phyloP scores from a whole-genome alignment of 306 rosid species.

The Malus asiatica region DNA sequence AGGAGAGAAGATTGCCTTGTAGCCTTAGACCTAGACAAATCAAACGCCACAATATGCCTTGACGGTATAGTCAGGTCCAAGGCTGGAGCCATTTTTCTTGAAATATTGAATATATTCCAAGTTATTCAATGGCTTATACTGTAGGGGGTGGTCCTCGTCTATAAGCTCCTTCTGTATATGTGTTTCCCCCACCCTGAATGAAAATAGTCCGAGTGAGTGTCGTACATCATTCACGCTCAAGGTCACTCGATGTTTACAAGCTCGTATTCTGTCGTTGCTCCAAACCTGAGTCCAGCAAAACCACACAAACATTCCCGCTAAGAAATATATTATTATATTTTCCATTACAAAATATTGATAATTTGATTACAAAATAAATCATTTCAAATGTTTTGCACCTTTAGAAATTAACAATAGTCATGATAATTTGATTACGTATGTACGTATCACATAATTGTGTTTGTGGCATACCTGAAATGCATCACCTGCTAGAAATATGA shows the following conservation, averaged over 20 bases:
- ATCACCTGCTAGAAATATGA: background rate
- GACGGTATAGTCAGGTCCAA: background rate
- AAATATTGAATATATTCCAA: background rate
- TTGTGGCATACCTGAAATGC: background rate
- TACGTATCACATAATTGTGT: background rate
- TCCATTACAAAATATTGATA: background rate
- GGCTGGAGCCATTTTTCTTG: background rate
- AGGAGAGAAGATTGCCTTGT: too few species aligned
- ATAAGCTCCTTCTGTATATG: slow-evolving; percentile 12
- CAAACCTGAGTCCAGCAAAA: slow-evolving; percentile 5
- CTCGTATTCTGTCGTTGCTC: slow-evolving; percentile 25
- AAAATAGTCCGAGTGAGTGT: slow-evolving; percentile 12
- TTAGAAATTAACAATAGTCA: background rate
- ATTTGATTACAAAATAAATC: background rate
- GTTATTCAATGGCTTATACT: slow-evolving; percentile 16
- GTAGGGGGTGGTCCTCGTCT: slow-evolving; percentile 12
- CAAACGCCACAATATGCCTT: background rate
- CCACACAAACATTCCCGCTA: background rate
- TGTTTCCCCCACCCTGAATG: background rate
- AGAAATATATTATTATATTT: too few species aligned
- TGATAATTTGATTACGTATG: background rate
- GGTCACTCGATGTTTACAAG: slow-evolving; percentile 11
- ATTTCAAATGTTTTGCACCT: too few species aligned
- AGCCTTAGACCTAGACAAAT: too few species aligned
- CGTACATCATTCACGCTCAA: background rate